phyloP scores from a whole-genome alignment of 2,329 filamentous ascomycete genomes.

The Cladosporium austrohemisphaericum region DNA sequence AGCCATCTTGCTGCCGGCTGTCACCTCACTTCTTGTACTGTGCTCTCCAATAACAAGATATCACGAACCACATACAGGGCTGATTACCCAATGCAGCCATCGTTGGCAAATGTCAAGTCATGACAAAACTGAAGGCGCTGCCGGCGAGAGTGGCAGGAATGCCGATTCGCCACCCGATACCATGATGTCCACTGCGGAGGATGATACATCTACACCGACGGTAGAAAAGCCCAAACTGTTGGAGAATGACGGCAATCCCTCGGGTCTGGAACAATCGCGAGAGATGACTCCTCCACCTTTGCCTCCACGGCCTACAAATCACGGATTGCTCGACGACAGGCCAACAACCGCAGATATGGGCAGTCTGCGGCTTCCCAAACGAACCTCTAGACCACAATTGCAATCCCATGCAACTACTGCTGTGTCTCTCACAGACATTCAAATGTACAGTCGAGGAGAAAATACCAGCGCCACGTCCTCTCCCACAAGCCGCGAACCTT shows the following conservation, averaged over 20 bases:
- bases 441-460: slow-evolving; percentile 66
- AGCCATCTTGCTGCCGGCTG: no score
- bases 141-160: not conserved
- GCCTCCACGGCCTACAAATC: slow-evolving; percentile 32
- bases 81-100: not conserved
- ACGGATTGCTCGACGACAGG: slow-evolving; percentile 29
- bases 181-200: not conserved
- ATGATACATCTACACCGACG: not conserved
- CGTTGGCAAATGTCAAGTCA: slow-evolving; percentile 8
- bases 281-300: slow-evolving; percentile 37
- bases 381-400: slow-evolving; percentile 38
- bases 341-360: slow-evolving; percentile 20
- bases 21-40: no score
- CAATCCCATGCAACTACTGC: slow-evolving; percentile 75
- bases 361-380: slow-evolving; percentile 34
- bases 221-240: not conserved
- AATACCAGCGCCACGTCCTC: slow-evolving; percentile 24
- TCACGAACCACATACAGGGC: not conserved
- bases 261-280: slow-evolving; percentile 22
- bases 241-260: not conserved
- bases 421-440: slow-evolving; percentile 74
- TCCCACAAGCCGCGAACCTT: slow-evolving; percentile 31
- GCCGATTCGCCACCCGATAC: slow-evolving; percentile 7
- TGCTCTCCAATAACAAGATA: not conserved
- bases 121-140: slow-evolving; percentile 7